phyloP scores from a whole-genome alignment of 2,329 filamentous ascomycete genomes.

The Zopfia rhizophila region DNA sequence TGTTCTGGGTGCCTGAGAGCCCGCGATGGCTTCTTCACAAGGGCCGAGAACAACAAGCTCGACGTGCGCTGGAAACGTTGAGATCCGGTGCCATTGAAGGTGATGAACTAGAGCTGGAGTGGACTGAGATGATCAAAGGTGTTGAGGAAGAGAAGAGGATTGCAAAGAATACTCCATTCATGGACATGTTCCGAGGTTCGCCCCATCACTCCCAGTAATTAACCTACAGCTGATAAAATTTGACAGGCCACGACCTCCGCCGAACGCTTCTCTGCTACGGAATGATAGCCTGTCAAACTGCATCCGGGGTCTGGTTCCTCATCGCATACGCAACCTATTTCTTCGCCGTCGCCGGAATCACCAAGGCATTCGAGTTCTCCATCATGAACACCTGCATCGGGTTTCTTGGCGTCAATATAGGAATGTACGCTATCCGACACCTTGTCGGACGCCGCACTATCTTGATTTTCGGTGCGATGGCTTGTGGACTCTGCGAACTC shows the following conservation, averaged over 20 bases:
- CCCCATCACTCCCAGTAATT: conserved; percentile 44
- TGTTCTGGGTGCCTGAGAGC: conserved; percentile 40
- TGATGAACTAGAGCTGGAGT: conserved; percentile 36
- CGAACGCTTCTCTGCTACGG: conserved; percentile 63
- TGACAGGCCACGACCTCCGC: conserved; percentile 57
- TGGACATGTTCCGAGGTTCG: conserved; percentile 62
- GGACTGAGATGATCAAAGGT: conserved; percentile 37
- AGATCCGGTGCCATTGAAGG: conserved; percentile 21
- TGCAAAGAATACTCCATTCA: conserved; percentile 61
- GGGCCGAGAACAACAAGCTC: conserved; percentile 25
- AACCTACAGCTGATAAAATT: conserved; percentile 21
- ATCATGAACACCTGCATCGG: conserved; percentile 63
- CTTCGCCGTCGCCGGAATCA: no score
- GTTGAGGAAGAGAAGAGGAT: conserved; percentile 50
- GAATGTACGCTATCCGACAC: conserved; percentile 61
- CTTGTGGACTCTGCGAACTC: conserved; percentile 56
- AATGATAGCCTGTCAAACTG: conserved; percentile 59
- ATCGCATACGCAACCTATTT: conserved; percentile 61
- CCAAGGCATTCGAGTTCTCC: conserved; percentile 60
- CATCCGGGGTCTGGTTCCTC: conserved; percentile 61
- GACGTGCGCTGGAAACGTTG: conserved; percentile 26
- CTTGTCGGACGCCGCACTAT: conserved; percentile 57
- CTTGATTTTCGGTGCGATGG: conserved; percentile 56
- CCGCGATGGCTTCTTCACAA: conserved; percentile 56
- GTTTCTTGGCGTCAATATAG: conserved; percentile 60